Evolutionary conservation across 2,329 filamentous ascomycete species (phyloP).

Genomic region (Fusarium tjaetaba): DNA sequence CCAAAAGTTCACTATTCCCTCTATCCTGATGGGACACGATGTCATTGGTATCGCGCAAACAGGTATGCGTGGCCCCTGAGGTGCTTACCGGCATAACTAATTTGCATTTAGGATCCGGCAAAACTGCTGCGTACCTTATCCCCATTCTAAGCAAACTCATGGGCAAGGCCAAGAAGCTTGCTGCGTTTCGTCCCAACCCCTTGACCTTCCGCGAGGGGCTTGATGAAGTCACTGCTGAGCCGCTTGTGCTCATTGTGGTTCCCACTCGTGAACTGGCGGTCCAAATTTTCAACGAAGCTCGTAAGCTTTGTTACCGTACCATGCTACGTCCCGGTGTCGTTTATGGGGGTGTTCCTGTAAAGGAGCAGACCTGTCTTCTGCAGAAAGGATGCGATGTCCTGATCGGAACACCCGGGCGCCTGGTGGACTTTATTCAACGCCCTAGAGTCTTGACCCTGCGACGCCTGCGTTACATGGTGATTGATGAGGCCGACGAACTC

Average conservation of each 20-base stretch:
- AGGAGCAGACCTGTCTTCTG: slow-evolving; percentile 77
- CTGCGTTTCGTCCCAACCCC: slow-evolving; percentile 78
- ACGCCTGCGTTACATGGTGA: slow-evolving; percentile 81
- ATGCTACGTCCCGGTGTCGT: slow-evolving; percentile 92
- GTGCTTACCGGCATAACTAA: slow-evolving; percentile 2
- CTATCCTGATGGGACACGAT: slow-evolving; percentile 80
- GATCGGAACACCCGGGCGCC: slow-evolving; percentile 86
- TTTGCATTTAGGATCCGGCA: slow-evolving; percentile 79
- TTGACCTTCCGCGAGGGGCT: slow-evolving; percentile 61
- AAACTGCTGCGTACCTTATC: slow-evolving; percentile 92
- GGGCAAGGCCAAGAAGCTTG: slow-evolving; percentile 92
- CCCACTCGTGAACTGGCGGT: slow-evolving; percentile 91
- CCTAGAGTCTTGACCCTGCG: slow-evolving; percentile 74
- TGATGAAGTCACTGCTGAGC: slow-evolving; percentile 76
- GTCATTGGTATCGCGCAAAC: slow-evolving; percentile 93
- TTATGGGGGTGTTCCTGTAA: slow-evolving; percentile 84
- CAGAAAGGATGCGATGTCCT: slow-evolving; percentile 88
- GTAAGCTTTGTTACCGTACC: slow-evolving; percentile 91
- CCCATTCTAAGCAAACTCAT: slow-evolving; percentile 91
- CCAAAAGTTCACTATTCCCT: slow-evolving; percentile 84
- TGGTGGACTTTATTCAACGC: slow-evolving; percentile 83
- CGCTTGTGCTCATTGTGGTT: slow-evolving; percentile 84
- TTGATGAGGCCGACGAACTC: slow-evolving; percentile 97
- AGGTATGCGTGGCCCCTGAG: slow-evolving; percentile 55
- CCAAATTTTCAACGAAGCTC: slow-evolving; percentile 94